phyloP scores from a whole-genome alignment of 2,329 filamentous ascomycete genomes.

The Lachnellula hyalina region DNA sequence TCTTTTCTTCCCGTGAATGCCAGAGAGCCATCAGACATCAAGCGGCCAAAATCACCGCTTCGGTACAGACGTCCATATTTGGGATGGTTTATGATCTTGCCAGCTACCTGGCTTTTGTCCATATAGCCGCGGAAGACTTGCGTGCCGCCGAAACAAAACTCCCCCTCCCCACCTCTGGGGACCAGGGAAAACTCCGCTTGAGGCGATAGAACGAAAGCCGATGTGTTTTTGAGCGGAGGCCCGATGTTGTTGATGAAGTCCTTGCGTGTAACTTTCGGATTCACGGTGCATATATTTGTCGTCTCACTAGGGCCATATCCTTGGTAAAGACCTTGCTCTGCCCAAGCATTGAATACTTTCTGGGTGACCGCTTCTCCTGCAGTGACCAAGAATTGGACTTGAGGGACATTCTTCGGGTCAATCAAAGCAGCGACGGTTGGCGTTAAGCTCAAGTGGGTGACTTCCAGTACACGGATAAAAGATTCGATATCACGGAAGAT shows the following conservation, averaged over 20 bases:
- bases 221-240: conserved; percentile 67
- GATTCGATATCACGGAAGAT: conserved; percentile 68
- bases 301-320: conserved; percentile 83
- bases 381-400: conserved; percentile 70
- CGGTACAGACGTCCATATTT: conserved; percentile 70
- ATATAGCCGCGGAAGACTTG: conserved; percentile 76
- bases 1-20: conserved; percentile 69
- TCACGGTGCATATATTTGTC: conserved; percentile 81
- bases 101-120: conserved; percentile 54
- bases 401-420: conserved; percentile 60
- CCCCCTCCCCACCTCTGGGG: conserved; percentile 69
- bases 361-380: conserved; percentile 76
- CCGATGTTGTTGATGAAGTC: conserved; percentile 75
- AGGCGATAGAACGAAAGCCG: conserved; percentile 34
- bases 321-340: conserved; percentile 62
- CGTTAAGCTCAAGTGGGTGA: conserved; percentile 81
- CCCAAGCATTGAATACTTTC: conserved; percentile 66
- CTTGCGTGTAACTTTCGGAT: conserved; percentile 47
- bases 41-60: conserved; percentile 74
- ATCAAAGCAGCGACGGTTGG: conserved; percentile 79
- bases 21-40: conserved; percentile 72
- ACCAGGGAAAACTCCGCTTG: conserved; percentile 48
- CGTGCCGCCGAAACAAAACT: conserved; percentile 81
- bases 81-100: conserved; percentile 66
- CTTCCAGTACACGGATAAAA: conserved; percentile 54